Percentiles rank a stretch among this genome's conserved stretches.
phyloP scores from a whole-genome alignment of 495 filamentous ascomycete genomes.

The Aspergillus asperescens region DNA sequence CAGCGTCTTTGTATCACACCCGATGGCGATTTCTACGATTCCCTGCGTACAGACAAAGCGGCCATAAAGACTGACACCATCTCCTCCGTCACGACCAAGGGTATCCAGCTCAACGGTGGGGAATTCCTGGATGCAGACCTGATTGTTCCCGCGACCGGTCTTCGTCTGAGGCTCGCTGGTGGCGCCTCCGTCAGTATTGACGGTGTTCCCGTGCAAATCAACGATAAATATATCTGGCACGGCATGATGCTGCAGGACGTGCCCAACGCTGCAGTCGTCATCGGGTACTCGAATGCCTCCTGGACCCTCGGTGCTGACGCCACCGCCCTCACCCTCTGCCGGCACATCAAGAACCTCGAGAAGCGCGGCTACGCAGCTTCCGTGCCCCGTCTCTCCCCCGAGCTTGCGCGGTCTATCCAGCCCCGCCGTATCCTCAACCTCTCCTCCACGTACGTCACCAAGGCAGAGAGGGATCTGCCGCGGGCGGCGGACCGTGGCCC shows the following conservation, averaged over 20 bases:
- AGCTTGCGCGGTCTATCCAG: conserved; percentile 28
- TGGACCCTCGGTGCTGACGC: conserved; percentile 60
- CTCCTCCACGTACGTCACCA: conserved; percentile 47
- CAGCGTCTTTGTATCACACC: conserved; percentile 70
- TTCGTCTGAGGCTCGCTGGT: conserved; percentile 53
- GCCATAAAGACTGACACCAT: conserved; percentile 66
- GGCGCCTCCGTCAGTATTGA: conserved; percentile 50
- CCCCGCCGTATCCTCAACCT: conserved; percentile 39
- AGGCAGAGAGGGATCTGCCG: conserved; percentile 36
- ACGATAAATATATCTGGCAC: conserved; percentile 51
- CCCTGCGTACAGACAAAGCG: conserved; percentile 52
- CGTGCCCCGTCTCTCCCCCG: conserved; percentile 35
- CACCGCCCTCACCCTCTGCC: conserved; percentile 42
- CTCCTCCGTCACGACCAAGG: conserved; percentile 52
- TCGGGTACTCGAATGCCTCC: conserved; percentile 54
- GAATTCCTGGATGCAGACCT: conserved; percentile 59
- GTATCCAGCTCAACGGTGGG: conserved; percentile 55
- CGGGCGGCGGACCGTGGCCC: conserved; percentile 44
- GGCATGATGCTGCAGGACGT: conserved; percentile 56
- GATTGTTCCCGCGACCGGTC: conserved; percentile 70
- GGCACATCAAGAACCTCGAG: conserved; percentile 41
- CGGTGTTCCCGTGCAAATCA: conserved; percentile 42
- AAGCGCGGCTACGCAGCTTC: conserved; percentile 31
- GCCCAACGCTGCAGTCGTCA: conserved; percentile 50
- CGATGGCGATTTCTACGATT: conserved; percentile 65